Conservation (phyloP, 129 eudicot species). For the Daucus carota region DNA sequence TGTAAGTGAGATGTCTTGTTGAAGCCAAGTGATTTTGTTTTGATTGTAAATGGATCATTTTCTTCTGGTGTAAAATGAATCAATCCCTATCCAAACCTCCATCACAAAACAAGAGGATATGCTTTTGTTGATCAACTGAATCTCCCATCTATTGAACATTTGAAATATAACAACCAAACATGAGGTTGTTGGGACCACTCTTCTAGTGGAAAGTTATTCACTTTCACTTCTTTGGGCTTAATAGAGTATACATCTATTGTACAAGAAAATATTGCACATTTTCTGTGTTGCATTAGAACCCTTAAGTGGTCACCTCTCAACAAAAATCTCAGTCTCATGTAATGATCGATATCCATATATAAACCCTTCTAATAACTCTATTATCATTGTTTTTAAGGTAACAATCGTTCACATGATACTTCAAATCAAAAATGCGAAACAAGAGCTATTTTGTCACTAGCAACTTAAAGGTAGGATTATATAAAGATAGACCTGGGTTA, state of each 20-base stretch:
- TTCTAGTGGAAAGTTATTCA: not conserved
- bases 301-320: too few relatives aligned
- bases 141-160: not conserved
- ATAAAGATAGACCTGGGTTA: not conserved
- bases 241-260: not conserved
- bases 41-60: not conserved
- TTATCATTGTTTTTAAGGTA: too few relatives aligned
- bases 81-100: slow-evolving; percentile 3
- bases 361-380: too few relatives aligned
- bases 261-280: not conserved
- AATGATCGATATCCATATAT: too few relatives aligned
- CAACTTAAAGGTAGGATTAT: not conserved
- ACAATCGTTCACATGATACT: too few relatives aligned
- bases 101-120: slow-evolving; percentile 1
- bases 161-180: not conserved
- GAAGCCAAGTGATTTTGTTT: not conserved
- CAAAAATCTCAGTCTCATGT: too few relatives aligned
- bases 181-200: not conserved
- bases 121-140: not conserved
- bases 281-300: too few relatives aligned
- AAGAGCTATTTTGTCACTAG: not conserved
- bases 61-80: not conserved
- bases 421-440: not conserved
- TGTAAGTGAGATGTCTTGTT: not conserved
- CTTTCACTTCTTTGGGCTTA: not conserved